These are phyloP conservation scores for Cucurbita ficifolia DNA, from an alignment of 306 rosid species.

Conservation along the genomic window DNA sequence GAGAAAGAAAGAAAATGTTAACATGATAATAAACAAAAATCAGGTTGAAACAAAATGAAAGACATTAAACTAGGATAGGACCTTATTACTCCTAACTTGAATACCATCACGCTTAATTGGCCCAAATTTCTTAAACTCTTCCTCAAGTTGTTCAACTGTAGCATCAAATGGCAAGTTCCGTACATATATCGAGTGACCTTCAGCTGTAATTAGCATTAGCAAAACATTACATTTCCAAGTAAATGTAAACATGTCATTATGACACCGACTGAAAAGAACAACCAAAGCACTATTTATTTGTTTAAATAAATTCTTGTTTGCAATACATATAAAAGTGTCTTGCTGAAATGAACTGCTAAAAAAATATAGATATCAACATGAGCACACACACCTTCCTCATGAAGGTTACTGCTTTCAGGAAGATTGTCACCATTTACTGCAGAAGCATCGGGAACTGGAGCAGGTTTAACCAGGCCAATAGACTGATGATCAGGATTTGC, in stretches of 20 bases:
- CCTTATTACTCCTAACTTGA: slow-evolving; percentile 95
- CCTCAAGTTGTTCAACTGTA: slow-evolving; percentile 73
- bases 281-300: background rate
- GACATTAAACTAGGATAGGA: slow-evolving; percentile 6
- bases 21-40: background rate
- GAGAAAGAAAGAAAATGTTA: slow-evolving; percentile 4
- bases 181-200: slow-evolving; percentile 88
- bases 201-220: slow-evolving; percentile 25
- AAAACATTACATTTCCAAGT: background rate
- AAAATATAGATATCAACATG: background rate
- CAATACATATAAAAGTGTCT: background rate
- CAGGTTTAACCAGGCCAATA: slow-evolving; percentile 29
- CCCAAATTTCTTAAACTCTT: slow-evolving; percentile 77
- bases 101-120: slow-evolving; percentile 81
- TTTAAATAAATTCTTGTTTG: background rate
- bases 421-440: slow-evolving; percentile 42
- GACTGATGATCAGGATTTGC: slow-evolving; percentile 38
- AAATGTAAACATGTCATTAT: background rate
- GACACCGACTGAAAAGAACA: background rate
- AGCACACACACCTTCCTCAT: slow-evolving; percentile 56
- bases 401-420: slow-evolving; percentile 50
- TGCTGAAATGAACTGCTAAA: background rate
- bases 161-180: slow-evolving; percentile 86
- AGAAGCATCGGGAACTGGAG: slow-evolving; percentile 34
- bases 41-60: background rate